phyloP scores from a whole-genome alignment of 352 stramenopile species.

The Achlya hypogyna region DNA sequence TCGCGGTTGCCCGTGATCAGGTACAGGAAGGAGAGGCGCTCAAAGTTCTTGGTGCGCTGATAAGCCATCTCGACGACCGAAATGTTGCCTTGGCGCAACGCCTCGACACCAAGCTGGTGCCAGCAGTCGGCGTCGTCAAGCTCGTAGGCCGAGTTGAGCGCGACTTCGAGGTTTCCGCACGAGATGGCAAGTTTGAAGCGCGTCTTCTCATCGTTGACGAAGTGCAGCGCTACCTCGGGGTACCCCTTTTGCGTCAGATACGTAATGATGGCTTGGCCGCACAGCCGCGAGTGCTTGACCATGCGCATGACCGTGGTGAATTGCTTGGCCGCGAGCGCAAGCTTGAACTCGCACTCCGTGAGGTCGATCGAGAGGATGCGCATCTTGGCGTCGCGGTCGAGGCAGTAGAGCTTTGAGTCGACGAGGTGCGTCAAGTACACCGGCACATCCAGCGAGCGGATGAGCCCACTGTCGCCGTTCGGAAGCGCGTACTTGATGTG shows the following conservation, averaged over 20 bases:
- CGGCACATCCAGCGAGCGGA: constrained; percentile 95
- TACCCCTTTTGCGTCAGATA: constrained; percentile 99
- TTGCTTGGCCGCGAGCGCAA: constrained; percentile 89
- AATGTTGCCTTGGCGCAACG: constrained; percentile 97
- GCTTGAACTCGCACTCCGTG: constrained; percentile 99
- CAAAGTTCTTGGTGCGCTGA: constrained; percentile 99
- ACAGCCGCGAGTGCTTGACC: constrained; percentile 94
- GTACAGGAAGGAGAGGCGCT: constrained; percentile 99
- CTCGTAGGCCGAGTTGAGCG: constrained; percentile 94
- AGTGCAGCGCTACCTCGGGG: constrained; percentile 98
- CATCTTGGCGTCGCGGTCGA: constrained; percentile 96
- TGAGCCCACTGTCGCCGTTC: constrained; percentile 95
- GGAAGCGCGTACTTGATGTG: constrained; percentile 91
- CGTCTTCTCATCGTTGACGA: constrained; percentile 97
- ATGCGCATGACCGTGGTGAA: constrained; percentile 99
- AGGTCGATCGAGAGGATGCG: constrained; percentile 95
- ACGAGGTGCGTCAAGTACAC: constrained; percentile 95
- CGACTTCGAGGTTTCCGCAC: constrained; percentile 98
- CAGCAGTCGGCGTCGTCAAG: constrained; percentile 94
- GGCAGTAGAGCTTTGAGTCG: constrained; percentile 92
- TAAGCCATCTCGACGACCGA: constrained; percentile 99
- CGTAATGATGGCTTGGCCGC: constrained; percentile 96
- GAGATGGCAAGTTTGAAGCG: constrained; percentile 97
- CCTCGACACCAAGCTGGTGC: constrained; percentile 95
- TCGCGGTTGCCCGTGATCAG: constrained; percentile 97